Conservation (phyloP, 768 basidiomycete species). For the Solioccasus polychromus region DNA sequence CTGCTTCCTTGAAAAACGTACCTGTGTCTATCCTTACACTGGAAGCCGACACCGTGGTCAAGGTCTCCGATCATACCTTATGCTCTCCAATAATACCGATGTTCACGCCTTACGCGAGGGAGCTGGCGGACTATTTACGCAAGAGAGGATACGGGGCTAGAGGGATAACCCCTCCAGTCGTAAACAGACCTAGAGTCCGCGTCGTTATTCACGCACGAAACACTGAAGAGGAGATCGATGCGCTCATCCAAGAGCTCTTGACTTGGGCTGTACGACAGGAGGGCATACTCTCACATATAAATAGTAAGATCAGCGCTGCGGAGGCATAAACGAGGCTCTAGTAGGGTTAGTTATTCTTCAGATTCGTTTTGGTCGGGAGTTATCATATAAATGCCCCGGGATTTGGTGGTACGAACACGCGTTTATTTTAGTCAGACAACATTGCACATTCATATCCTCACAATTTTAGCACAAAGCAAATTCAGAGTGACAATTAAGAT, state of each 20-base stretch:
- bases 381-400: too few relatives aligned
- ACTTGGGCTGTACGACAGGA: slow-evolving; percentile 9
- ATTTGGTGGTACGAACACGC: too few relatives aligned
- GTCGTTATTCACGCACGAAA: slow-evolving; percentile 17
- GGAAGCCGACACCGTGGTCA: neutral
- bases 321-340: slow-evolving; percentile 17
- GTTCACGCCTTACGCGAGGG: slow-evolving; percentile 9
- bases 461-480: too few relatives aligned
- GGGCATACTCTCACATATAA: neutral
- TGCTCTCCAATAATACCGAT: slow-evolving; percentile 22
- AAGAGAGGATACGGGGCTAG: slow-evolving; percentile 14
- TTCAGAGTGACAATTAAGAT: too few relatives aligned
- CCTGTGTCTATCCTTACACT: slow-evolving; percentile 10
- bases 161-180: slow-evolving; percentile 12
- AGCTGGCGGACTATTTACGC: slow-evolving; percentile 13
- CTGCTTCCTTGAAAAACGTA: slow-evolving; percentile 1
- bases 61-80: neutral
- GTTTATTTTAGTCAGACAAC: too few relatives aligned
- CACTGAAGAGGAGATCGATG: slow-evolving; percentile 17
- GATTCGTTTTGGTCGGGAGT: too few relatives aligned
- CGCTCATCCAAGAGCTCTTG: slow-evolving; percentile 6
- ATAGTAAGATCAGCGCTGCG: neutral
- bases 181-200: slow-evolving; percentile 16
- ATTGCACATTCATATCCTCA: too few relatives aligned
- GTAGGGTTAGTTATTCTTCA: too few relatives aligned